phyloP scores from a whole-genome alignment of 177 flowering plant species.

The Tripterygium wilfordii region DNA sequence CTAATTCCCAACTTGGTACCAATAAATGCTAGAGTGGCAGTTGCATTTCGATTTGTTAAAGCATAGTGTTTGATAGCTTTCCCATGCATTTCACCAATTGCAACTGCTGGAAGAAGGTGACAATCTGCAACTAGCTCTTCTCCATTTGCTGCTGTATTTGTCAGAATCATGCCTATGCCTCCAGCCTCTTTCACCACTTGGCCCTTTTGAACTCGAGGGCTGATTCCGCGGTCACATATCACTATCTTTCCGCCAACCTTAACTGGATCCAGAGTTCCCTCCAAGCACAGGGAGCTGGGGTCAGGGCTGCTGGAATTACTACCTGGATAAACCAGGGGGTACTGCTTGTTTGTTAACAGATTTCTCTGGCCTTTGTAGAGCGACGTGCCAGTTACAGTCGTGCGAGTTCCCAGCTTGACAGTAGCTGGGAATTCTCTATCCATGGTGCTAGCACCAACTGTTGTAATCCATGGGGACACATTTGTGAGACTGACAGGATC shows the following conservation, averaged over 20 bases:
- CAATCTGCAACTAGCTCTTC: constrained; percentile 89
- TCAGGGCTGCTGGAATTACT: constrained; percentile 50
- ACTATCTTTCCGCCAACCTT: constrained; percentile 80
- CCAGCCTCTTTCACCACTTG: constrained; percentile 88
- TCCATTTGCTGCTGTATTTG: constrained; percentile 74
- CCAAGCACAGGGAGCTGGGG: constrained; percentile 72
- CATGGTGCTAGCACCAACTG: constrained; percentile 93
- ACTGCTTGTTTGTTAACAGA: constrained; percentile 34
- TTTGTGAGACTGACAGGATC: constrained; percentile 72
- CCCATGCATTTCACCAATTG: constrained; percentile 73
- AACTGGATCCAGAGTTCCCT: constrained; percentile 55
- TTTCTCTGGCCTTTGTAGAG: constrained; percentile 55
- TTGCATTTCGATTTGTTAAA: constrained; percentile 26
- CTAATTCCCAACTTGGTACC: constrained; percentile 63
- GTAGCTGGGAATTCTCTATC: constrained; percentile 75
- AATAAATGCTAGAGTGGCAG: constrained; percentile 56
- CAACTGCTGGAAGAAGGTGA: constrained; percentile 81
- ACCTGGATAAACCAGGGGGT: constrained; percentile 62
- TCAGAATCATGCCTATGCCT: constrained; percentile 78
- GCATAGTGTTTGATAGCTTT: constrained; percentile 53
- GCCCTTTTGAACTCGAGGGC: constrained; percentile 82
- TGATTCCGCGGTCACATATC: constrained; percentile 85
- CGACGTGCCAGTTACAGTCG: constrained; percentile 48
- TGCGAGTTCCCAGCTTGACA: constrained; percentile 57
- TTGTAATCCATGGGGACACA: constrained; percentile 88